Conservation (phyloP, 2,329 filamentous ascomycete species). For the Xylariaceae sp. region DNA sequence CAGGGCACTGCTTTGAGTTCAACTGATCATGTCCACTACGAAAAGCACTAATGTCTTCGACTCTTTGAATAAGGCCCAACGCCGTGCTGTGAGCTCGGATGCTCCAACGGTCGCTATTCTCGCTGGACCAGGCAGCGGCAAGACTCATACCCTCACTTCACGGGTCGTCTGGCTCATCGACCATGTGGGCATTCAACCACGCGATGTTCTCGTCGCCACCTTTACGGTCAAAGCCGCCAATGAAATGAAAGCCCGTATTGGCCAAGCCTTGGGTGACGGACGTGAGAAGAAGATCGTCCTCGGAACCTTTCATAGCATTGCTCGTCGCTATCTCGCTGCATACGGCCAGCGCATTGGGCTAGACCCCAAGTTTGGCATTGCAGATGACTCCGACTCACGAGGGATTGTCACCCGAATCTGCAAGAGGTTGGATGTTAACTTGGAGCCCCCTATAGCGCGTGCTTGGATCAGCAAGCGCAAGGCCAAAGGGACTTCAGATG, state of each 20-base stretch:
- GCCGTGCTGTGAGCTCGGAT: conserved; percentile 51
- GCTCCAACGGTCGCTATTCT: conserved; percentile 60
- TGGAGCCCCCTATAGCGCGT: conserved; percentile 68
- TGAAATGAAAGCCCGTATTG: conserved; percentile 90
- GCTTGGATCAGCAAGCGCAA: conserved; percentile 71
- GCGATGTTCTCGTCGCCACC: conserved; percentile 90
- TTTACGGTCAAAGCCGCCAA: conserved; percentile 93
- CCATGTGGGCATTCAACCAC: conserved; percentile 66
- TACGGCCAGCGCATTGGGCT: conserved; percentile 86
- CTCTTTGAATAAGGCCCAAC: conserved; percentile 53
- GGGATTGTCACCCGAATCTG: conserved; percentile 79
- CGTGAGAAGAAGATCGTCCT: conserved; percentile 74
- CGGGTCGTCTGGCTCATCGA: conserved; percentile 86
- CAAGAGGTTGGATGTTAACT: conserved; percentile 63
- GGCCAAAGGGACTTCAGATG: conserved; percentile 46
- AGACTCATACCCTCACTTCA: conserved; percentile 92
- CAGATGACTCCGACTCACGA: conserved; percentile 75
- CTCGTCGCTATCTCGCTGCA: conserved; percentile 73
- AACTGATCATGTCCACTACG: conserved; percentile 21
- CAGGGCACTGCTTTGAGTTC: not conserved
- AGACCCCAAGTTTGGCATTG: conserved; percentile 81
- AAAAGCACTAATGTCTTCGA: conserved; percentile 36
- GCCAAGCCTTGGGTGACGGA: conserved; percentile 72
- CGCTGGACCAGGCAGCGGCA: conserved; percentile 70
- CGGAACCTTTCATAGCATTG: conserved; percentile 93